Conservation (phyloP, 2,329 filamentous ascomycete genomes). For the Blastomyces gilchristii region DNA sequence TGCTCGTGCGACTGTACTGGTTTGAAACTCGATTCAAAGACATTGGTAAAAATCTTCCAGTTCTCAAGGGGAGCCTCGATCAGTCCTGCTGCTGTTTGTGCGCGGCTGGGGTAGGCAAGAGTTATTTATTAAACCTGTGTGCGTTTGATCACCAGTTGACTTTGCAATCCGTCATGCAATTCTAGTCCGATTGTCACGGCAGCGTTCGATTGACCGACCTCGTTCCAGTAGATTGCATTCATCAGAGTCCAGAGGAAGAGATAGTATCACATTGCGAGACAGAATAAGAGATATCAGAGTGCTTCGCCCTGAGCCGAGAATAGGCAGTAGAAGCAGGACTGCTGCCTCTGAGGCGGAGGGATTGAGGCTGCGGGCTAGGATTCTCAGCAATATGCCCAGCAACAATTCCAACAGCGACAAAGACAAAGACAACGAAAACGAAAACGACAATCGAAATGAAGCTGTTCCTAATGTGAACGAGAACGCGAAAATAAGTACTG, state of each 20-base stretch:
- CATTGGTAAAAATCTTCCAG: slow-evolving; percentile 21
- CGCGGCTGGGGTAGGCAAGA: neutral
- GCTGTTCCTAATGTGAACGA: neutral
- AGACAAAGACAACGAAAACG: no score
- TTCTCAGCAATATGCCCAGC: neutral
- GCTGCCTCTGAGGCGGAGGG: neutral
- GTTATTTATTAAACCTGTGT: neutral
- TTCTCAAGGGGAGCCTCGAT: neutral
- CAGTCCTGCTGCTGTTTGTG: neutral
- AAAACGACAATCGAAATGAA: neutral
- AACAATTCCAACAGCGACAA: no score
- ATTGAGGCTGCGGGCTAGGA: neutral
- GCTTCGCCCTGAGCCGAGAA: neutral
- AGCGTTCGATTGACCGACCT: neutral
- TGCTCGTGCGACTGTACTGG: slow-evolving; percentile 41
- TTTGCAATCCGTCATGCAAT: neutral
- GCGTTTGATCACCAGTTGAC: neutral
- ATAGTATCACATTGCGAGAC: neutral
- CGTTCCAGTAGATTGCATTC: neutral
- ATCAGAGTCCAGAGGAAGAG: neutral
- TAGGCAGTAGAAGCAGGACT: neutral
- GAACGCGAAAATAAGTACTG: neutral
- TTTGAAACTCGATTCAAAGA: slow-evolving; percentile 40
- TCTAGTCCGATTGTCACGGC: slow-evolving; percentile 4
- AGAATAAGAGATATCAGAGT: slow-evolving; percentile 1